Evolutionary conservation across 768 basidiomycete species (phyloP), one percentile per base, ranked within the genome.

Genomic region (Phylloporus sp.): DNA sequence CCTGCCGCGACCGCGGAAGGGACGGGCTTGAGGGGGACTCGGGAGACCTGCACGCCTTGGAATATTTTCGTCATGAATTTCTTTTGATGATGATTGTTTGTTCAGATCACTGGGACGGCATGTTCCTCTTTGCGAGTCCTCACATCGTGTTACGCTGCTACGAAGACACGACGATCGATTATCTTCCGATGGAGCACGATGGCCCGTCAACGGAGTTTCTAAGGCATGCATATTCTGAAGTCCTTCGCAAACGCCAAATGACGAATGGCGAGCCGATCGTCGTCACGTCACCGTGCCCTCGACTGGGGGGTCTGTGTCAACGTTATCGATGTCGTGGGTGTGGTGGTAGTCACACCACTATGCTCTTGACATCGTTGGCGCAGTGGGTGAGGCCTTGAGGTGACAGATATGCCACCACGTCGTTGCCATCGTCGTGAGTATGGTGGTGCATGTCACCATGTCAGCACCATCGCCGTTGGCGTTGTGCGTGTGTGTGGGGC

Each of bases 81-180:
- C 24, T 24, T 18, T 24, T 39, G 7, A 43, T 26, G 9, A 22
- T 28, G 13, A 9, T n/a, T 5, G 9, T n/a, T 9, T 9, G 7
- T 13, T 2, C 13, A 50, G 48, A 39, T 8, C 36, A 50, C 28
- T 32, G 22, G 22, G 3, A 28, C 1, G 50, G 48, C 5, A n/a
- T 44, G 24, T 50, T 14, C 31, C 48, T 50, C 15, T 50, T 50
- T 44, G 48, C 51, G 17, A 49, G 47, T n/a, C 51, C 51, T 9
- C 48, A 44, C n/a, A 5, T 27, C 17, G 14, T 52, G 27, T 38
- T 52, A 27, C 42, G 38, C 10, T 52, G 50, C 23, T 26, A 39
- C 23, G 38, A 50, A 32, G 49, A 52, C 5, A 38, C 6, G 17
- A 44, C 37, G 5, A 7, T n/a, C 1, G 2, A 5, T 3, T 29